Percentiles rank a stretch among this genome's conserved stretches.
These are phyloP conservation scores for Rhizopus sp. DNA, from an alignment of 371 early-diverging fungal genomes.

Conservation along the genomic window DNA sequence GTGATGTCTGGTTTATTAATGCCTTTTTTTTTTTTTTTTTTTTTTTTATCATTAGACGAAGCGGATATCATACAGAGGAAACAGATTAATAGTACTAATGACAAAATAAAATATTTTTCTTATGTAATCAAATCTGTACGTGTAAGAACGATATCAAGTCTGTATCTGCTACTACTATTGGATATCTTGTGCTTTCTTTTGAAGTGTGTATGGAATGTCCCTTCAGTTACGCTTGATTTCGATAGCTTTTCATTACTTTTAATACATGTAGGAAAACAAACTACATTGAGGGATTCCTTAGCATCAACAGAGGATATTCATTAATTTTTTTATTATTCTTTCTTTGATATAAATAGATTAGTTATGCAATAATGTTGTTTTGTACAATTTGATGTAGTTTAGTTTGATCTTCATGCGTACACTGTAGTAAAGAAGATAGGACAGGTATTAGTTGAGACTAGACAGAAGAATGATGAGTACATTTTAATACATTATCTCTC, in stretches of 20 bases:
- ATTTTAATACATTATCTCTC: neutral
- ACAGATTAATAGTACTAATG: slow-evolving; percentile 29
- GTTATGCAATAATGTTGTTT: neutral
- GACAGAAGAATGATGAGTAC: slow-evolving; percentile 1
- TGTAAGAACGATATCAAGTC: too few species aligned
- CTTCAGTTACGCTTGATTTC: too few species aligned
- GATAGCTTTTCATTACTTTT: too few species aligned
- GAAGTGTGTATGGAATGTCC: too few species aligned
- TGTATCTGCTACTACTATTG: too few species aligned
- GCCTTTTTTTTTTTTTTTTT: slow-evolving; percentile 3
- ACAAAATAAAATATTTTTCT: neutral
- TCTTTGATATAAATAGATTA: neutral
- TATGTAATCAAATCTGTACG: too few species aligned
- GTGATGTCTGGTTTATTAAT: neutral
- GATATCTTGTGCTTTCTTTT: too few species aligned
- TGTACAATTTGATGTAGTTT: slow-evolving; percentile 16
- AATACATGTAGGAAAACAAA: too few species aligned
- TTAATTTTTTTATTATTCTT: too few species aligned
- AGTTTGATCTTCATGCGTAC: slow-evolving; percentile 33
- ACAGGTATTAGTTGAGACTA: slow-evolving; percentile 42
- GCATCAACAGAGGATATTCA: too few species aligned
- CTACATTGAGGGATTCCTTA: too few species aligned
- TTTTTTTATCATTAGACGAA: slow-evolving; percentile 32
- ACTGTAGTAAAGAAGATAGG: slow-evolving; percentile 33
- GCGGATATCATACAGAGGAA: slow-evolving; percentile 54